Conservation (phyloP, 768 basidiomycete genomes). For the Tricholoma saponaceum region DNA sequence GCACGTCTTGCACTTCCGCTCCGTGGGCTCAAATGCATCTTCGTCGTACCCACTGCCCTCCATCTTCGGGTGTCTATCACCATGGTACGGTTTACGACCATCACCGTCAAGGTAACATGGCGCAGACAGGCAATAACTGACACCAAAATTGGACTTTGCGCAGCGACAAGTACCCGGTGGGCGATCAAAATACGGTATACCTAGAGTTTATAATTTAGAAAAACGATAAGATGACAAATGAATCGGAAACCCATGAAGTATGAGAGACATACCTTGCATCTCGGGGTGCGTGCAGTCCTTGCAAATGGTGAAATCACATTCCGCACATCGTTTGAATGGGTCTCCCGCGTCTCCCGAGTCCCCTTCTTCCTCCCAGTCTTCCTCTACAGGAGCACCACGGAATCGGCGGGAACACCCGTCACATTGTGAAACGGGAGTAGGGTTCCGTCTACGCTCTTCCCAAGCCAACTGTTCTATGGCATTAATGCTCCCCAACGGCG, state of each 20-base stretch:
- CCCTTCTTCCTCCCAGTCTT: neutral
- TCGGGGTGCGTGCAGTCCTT: neutral
- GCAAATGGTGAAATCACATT: neutral
- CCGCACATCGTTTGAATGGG: neutral
- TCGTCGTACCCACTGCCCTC: constrained; percentile 11
- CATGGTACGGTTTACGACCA: constrained; percentile 11
- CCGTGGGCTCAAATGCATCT: constrained; percentile 11
- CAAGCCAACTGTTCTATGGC: neutral
- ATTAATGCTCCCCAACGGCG: neutral
- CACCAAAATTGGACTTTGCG: constrained; percentile 12
- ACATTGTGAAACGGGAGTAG: constrained; percentile 5
- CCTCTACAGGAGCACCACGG: constrained; percentile 9
- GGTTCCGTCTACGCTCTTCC: constrained; percentile 11
- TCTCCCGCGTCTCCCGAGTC: neutral
- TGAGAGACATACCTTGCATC: neutral
- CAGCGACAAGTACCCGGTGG: constrained; percentile 15
- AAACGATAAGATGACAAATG: neutral
- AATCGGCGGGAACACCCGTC: constrained; percentile 15
- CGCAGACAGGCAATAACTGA: constrained; percentile 11
- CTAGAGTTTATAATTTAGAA: neutral
- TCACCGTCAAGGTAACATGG: constrained; percentile 14
- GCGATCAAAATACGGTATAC: constrained; percentile 2
- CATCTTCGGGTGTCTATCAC: constrained; percentile 14
- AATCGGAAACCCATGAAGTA: too few species aligned
- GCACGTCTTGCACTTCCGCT: constrained; percentile 15